These are phyloP conservation scores for Xylariales sp. DNA, from an alignment of 2,329 filamentous ascomycete species.

Conservation along the genomic window DNA sequence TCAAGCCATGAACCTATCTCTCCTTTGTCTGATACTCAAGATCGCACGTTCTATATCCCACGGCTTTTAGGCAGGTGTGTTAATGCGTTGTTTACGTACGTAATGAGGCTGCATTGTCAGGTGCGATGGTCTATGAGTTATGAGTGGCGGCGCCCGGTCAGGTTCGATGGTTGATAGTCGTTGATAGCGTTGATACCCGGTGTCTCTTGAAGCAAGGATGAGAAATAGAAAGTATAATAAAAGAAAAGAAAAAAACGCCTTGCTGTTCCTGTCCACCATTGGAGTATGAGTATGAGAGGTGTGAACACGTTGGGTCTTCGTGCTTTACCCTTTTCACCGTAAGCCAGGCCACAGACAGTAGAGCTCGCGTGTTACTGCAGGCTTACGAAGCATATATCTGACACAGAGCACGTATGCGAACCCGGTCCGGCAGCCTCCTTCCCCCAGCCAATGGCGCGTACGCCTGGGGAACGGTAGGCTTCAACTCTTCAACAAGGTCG, in stretches of 20 bases:
- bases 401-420: too few species aligned
- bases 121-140: constrained; percentile 11
- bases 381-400: too few species aligned
- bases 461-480: too few species aligned
- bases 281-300: not conserved
- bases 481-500: too few species aligned
- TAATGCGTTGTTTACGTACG: constrained; percentile 23
- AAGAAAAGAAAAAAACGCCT: constrained; percentile 5
- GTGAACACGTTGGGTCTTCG: not conserved
- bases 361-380: too few species aligned
- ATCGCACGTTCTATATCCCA: not conserved
- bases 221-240: constrained; percentile 7
- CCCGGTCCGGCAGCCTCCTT: too few species aligned
- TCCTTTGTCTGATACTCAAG: constrained; percentile 24
- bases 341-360: too few species aligned
- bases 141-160: constrained; percentile 18
- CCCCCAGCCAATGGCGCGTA: too few species aligned
- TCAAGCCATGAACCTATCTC: not conserved
- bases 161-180: constrained; percentile 14
- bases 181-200: constrained; percentile 35
- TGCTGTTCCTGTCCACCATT: not conserved
- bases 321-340: too few species aligned
- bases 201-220: constrained; percentile 2
- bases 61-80: not conserved
- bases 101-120: constrained; percentile 25